Evolutionary conservation across 225 moss, liverwort and hornwort genomes (phyloP).

Genomic region (Marchantia paleacea): DNA sequence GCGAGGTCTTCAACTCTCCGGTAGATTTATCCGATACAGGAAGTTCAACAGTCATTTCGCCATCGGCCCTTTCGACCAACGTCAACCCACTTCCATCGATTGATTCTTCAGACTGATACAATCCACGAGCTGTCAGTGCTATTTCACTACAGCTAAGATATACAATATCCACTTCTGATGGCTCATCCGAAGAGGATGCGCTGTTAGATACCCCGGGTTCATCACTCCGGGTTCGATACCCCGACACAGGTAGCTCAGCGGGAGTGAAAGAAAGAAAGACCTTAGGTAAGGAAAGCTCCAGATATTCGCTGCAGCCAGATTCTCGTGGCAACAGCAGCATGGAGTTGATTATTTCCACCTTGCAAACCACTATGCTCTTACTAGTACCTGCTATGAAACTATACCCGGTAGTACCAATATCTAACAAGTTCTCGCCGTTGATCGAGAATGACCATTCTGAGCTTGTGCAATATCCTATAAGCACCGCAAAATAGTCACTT

Average conservation of each 20-base stretch:
- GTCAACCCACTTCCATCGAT: conserved; percentile 31
- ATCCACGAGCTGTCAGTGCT: conserved; percentile 54
- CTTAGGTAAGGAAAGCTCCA: conserved; percentile 56
- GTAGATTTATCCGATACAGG: conserved; percentile 34
- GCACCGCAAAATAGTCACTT: conserved; percentile 75
- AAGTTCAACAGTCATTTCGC: conserved; percentile 62
- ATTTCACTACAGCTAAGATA: conserved; percentile 55
- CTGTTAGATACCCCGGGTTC: neutral
- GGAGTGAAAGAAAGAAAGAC: conserved; percentile 43
- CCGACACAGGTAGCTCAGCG: conserved; percentile 17
- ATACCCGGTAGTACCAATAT: conserved; percentile 5
- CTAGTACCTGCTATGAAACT: conserved; percentile 22
- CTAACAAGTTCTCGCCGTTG: conserved; percentile 26
- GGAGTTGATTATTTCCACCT: conserved; percentile 63
- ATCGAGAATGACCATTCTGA: conserved; percentile 59
- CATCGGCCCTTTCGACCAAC: conserved; percentile 72
- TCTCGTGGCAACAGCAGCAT: conserved; percentile 56
- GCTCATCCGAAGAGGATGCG: neutral
- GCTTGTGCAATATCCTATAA: conserved; percentile 68
- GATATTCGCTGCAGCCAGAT: conserved; percentile 49
- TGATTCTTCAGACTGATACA: conserved; percentile 25
- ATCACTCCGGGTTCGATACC: conserved; percentile 1
- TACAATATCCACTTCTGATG: conserved; percentile 26
- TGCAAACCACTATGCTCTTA: conserved; percentile 44
- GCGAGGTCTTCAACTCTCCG: conserved; percentile 16